A percentile compares a stretch with the other conserved stretches of the same genome.
phyloP scores from a whole-genome alignment of 495 filamentous ascomycete genomes.

The Lasiosphaeriaceae sp. region DNA sequence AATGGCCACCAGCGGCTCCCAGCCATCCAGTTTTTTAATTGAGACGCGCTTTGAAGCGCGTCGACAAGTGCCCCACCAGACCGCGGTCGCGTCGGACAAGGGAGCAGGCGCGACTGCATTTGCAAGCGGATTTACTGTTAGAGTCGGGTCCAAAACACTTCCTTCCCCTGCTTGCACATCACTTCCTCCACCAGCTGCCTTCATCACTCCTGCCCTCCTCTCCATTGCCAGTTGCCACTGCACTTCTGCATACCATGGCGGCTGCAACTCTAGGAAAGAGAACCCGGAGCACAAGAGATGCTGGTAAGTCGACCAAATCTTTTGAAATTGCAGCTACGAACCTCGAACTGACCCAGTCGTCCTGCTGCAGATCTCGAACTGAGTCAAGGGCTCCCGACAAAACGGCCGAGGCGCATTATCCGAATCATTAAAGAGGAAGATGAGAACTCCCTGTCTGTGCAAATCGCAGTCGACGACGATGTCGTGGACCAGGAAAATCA shows the following conservation, averaged over 20 bases:
- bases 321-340: conserved; percentile 16
- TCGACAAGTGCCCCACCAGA: conserved; percentile 10
- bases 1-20: neutral
- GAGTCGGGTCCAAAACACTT: conserved; percentile 3
- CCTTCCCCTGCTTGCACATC: conserved; percentile 5
- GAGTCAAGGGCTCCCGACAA: conserved; percentile 38
- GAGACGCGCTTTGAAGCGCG: conserved; percentile 16
- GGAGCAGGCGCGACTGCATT: conserved; percentile 13
- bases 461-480: conserved; percentile 31
- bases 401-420: conserved; percentile 59
- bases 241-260: conserved; percentile 46
- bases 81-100: conserved; percentile 23
- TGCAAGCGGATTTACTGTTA: conserved; percentile 3
- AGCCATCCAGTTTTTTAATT: conserved; percentile 20
- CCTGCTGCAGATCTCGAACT: conserved; percentile 23
- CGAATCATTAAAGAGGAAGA: conserved; percentile 11
- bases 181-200: neutral
- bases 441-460: conserved; percentile 53
- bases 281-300: conserved; percentile 50
- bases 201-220: conserved; percentile 14
- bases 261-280: conserved; percentile 71
- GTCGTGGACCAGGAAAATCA: conserved; percentile 33
- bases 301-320: conserved; percentile 50
- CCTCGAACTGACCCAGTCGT: conserved; percentile 31
- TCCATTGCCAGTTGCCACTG: conserved; percentile 13